Conservation (phyloP, 495 filamentous ascomycete species). For the Mytilinidion resinicola region DNA sequence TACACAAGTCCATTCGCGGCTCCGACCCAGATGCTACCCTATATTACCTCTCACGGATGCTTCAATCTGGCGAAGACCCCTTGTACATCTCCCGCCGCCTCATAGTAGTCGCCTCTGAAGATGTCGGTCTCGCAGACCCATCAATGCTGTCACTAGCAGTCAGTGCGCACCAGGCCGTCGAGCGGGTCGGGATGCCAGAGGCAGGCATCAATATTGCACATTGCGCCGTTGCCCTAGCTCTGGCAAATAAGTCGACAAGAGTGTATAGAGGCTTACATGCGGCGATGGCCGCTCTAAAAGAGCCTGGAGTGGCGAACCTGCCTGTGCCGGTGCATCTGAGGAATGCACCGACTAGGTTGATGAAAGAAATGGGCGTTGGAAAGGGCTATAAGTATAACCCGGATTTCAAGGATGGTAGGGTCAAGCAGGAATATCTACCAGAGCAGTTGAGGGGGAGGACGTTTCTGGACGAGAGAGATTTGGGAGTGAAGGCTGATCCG, state of each 20-base stretch:
- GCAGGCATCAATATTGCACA: constrained; percentile 89
- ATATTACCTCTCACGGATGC: constrained; percentile 93
- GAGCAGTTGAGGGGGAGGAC: constrained; percentile 57
- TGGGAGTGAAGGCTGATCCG: constrained; percentile 72
- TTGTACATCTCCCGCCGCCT: constrained; percentile 86
- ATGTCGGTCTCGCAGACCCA: constrained; percentile 88
- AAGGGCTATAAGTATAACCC: constrained; percentile 96
- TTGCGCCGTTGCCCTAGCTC: constrained; percentile 71
- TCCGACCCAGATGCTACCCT: constrained; percentile 78
- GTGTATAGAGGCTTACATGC: constrained; percentile 79
- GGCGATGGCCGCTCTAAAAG: constrained; percentile 63
- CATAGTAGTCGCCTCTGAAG: constrained; percentile 86
- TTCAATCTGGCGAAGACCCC: constrained; percentile 92
- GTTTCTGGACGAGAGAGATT: constrained; percentile 77
- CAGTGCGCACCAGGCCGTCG: constrained; percentile 73
- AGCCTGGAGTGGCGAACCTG: constrained; percentile 71
- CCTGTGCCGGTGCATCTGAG: constrained; percentile 81
- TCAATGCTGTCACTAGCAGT: constrained; percentile 76
- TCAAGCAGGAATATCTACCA: constrained; percentile 86
- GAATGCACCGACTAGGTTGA: constrained; percentile 84
- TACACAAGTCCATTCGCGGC: constrained; percentile 92
- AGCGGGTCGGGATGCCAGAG: constrained; percentile 91
- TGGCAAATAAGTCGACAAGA: constrained; percentile 78
- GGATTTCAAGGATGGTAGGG: constrained; percentile 74
- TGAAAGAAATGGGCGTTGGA: constrained; percentile 89